Evolutionary conservation across 2,329 filamentous ascomycete genomes (phyloP), one percentile per base, ranked within the genome.

Genomic region (Colletotrichum graminicola): DNA sequence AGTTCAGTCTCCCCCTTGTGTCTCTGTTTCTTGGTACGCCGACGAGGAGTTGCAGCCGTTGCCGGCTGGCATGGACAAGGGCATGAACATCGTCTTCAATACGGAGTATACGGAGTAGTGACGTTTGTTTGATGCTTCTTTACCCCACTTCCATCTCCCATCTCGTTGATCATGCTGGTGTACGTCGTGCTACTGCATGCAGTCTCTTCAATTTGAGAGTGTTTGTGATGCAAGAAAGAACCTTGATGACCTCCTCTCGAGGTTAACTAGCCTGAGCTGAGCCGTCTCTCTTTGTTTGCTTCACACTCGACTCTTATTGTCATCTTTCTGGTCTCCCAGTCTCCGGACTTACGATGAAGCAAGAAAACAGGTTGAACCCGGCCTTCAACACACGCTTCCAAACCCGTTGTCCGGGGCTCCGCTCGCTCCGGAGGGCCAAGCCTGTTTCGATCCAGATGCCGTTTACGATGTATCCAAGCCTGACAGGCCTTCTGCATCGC

Each of bases 151-250:
- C 47, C 36, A 21, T 41, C 39, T 6, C 23, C 10, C 11, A 11
- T n/a, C 18, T 45, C 43, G 18, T n/a, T 2, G 18, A n/a, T 7
- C 6, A 8, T 29, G 23, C 47, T 6, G 23, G 47, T 26, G 12
- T 39, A 14, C 12, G 36, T 39, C 12, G 12, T 12, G 14, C 36
- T 12, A 4, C 11, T 5, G 11, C 11, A n/a, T n/a, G n/a, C n/a
- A n/a, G n/a, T n/a, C n/a, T n/a, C n/a, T n/a, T n/a, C n/a, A n/a
- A n/a, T n/a, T n/a, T n/a, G n/a, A n/a, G n/a, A n/a, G n/a, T n/a
- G n/a, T n/a, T n/a, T n/a, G 43, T n/a, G 45, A 18, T 51, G 45
- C 60, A 36, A 39, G 34, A 62, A 45, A 26, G 45, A 54, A 66
- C 64, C 56, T 41, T 54, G 64, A 66, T 66, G 55, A 34, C 55